Conservation (phyloP, 2,329 filamentous ascomycete species). For the Aspergillus costaricaensis region DNA sequence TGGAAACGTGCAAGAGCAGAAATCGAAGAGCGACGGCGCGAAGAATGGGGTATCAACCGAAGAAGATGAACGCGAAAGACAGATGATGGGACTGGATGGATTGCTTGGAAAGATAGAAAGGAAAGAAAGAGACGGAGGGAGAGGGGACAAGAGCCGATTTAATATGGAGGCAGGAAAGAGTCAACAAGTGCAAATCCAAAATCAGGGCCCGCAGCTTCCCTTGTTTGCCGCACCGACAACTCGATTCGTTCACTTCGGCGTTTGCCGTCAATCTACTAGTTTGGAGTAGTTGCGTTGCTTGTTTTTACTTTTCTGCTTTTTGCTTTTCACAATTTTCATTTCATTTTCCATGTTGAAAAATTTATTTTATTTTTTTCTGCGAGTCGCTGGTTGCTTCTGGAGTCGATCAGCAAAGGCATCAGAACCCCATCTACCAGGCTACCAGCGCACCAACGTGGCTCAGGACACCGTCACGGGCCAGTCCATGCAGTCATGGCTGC, state of each 20-base stretch:
- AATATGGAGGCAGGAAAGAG: slow-evolving; percentile 14
- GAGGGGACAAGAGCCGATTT: slow-evolving; percentile 14
- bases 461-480: slow-evolving; percentile 14
- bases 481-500: slow-evolving; percentile 17
- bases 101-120: neutral
- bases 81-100: neutral
- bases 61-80: neutral
- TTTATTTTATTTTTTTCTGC: neutral
- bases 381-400: neutral
- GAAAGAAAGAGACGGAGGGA: neutral
- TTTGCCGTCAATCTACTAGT: slow-evolving; percentile 4
- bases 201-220: neutral
- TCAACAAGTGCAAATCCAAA: slow-evolving; percentile 4
- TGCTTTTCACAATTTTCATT: slow-evolving; percentile 11
- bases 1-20: slow-evolving; percentile 1
- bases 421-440: neutral
- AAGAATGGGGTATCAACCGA: slow-evolving; percentile 5
- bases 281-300: neutral
- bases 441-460: slow-evolving; percentile 30
- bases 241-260: neutral
- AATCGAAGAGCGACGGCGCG: slow-evolving; percentile 1
- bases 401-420: neutral
- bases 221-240: slow-evolving; percentile 6
- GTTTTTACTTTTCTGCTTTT: slow-evolving; percentile 10
- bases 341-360: slow-evolving; percentile 5